Base-by-base conservation (phyloP, 192 early-diverging fungal genomes). In the Entomortierella lignicola region DNA sequence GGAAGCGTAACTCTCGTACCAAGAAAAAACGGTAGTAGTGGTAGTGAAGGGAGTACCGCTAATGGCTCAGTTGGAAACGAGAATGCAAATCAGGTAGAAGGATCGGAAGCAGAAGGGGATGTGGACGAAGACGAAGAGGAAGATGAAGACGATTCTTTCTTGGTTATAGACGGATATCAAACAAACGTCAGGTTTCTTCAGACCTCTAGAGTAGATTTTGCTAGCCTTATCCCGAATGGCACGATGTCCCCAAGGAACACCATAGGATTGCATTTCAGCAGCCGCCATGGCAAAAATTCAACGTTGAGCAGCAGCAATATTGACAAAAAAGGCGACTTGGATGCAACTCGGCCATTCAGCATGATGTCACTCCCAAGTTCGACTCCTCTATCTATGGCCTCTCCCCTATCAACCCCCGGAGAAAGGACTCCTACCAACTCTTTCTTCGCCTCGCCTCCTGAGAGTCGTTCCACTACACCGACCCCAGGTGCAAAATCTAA, bases 151-250 rank as follows among this genome's bases (percentile, higher is more conserved):
- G 72, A 79, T 29, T 58, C 62, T 0, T 79, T 79, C 41, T 44
- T 79, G n/a, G 75, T 79, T 0, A 58, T 79, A 37, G 75, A 79
- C n/a, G 75, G 75, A 25, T 79, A 79, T 25, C 62, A 79, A 47
- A 79, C 75, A 1, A 60, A 27, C 7, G 75, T 70, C 56, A 69
- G 61, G 32, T 70, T 70, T 27, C 25, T 79, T 8, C 54, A 60
- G 17, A 52, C 50, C 8, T 47, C 75, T 8, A 79, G 50, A 50
- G 48, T 77, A 17, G 75, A 79, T 30, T 66, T 79, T 52, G 31
- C 75, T 4, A 79, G 67, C 31, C 62, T 79, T 5, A 52, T 79
- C 21, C 63, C 67, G 13, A 70, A 60, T 31, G 67, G 75, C 15
- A 66, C 75, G 29, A 55, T 69, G 56, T 70, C 75, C 7, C 66